Percentiles rank a stretch among this genome's conserved stretches.
These are phyloP conservation scores for Clitoria ternatea DNA, from an alignment of 306 rosid genomes.

Conservation along the genomic window DNA sequence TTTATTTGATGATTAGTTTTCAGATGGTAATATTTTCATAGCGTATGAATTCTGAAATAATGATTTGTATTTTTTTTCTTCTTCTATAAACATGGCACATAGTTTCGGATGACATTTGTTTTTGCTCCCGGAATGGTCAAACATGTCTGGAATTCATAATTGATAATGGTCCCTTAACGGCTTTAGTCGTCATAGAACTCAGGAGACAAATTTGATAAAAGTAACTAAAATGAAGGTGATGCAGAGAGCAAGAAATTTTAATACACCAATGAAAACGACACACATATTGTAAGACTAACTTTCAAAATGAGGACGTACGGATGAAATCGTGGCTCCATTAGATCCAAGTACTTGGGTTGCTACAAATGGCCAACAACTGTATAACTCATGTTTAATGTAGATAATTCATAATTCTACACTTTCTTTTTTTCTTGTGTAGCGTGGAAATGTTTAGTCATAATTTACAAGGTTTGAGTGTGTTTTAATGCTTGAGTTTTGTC, in stretches of 20 bases:
- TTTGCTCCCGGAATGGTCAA: neutral
- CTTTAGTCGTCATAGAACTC: neutral
- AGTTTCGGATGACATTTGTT: neutral
- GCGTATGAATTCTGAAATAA: too few relatives aligned
- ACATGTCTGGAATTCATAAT: neutral
- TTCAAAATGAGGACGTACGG: neutral
- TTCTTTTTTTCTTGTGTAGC: too few relatives aligned
- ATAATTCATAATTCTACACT: too few relatives aligned
- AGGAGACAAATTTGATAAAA: conserved; percentile 22
- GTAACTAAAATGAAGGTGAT: conserved; percentile 17
- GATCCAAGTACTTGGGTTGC: conserved; percentile 17
- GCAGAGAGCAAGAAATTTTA: neutral
- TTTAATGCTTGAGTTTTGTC: too few relatives aligned
- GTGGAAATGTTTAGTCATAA: too few relatives aligned
- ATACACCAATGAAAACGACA: conserved; percentile 7
- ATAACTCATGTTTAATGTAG: too few relatives aligned
- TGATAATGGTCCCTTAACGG: conserved; percentile 8
- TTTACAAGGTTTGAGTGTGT: too few relatives aligned
- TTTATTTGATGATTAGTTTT: too few relatives aligned
- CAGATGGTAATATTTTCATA: too few relatives aligned
- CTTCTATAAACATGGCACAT: neutral
- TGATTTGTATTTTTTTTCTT: too few relatives aligned
- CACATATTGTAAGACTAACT: neutral
- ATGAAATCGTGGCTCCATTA: conserved; percentile 25
- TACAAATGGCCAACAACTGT: too few relatives aligned